Conservation (phyloP, 805 yeast species). For the Barnettozyma californica region DNA sequence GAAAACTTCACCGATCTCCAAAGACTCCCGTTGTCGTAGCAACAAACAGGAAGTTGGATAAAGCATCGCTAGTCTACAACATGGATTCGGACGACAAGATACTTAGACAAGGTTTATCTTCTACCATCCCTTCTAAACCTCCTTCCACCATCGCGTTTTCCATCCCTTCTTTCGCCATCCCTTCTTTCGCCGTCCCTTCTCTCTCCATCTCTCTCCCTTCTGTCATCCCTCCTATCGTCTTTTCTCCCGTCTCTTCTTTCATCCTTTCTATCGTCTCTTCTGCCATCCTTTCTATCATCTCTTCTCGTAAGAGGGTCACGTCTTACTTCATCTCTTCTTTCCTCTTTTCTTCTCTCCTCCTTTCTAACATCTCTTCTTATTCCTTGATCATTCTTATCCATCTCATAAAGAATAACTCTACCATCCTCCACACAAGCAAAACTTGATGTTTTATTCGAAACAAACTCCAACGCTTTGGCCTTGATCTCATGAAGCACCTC, state of each 20-base stretch:
- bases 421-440: not conserved
- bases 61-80: too few species aligned
- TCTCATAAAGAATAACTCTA: not conserved
- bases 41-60: too few species aligned
- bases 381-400: not conserved
- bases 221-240: not conserved
- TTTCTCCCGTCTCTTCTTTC: not conserved
- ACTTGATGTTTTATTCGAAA: not conserved
- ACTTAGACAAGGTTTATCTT: not conserved
- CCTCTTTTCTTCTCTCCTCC: not conserved
- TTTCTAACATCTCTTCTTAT: not conserved
- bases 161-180: not conserved
- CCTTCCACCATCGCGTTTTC: not conserved
- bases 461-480: not conserved
- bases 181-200: not conserved
- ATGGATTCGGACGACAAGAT: too few species aligned
- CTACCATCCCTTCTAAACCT: not conserved
- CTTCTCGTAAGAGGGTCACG: not conserved
- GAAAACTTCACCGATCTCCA: not conserved
- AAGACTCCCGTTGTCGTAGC: too few species aligned
- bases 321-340: not conserved
- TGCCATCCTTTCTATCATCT: constrained; percentile 1
- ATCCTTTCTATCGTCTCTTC: not conserved
- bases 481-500: not conserved
- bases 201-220: not conserved